A percentile compares a stretch with the other conserved stretches of the same genome.
phyloP scores from a whole-genome alignment of 495 filamentous ascomycete genomes.

The Xylaria intraflava region DNA sequence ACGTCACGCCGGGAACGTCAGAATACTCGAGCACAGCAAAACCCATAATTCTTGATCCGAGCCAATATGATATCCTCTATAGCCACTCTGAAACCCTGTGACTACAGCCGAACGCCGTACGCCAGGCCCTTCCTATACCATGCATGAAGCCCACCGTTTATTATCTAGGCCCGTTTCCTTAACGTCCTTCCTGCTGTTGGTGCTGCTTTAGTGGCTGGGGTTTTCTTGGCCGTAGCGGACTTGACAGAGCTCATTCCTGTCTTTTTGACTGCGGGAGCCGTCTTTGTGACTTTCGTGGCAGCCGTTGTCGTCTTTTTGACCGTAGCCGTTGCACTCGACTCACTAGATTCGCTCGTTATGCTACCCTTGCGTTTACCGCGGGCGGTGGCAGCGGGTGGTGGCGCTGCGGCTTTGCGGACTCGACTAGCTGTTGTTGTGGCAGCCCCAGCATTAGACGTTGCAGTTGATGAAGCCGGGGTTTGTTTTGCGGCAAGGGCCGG shows the following conservation, averaged over 20 bases:
- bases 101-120: slow-evolving; percentile 4
- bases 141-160: not conserved
- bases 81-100: not conserved
- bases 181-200: slow-evolving; percentile 37
- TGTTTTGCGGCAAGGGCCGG: slow-evolving; percentile 43
- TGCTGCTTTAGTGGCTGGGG: slow-evolving; percentile 28
- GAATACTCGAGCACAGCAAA: slow-evolving; percentile 6
- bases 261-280: slow-evolving; percentile 27
- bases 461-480: slow-evolving; percentile 37
- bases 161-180: slow-evolving; percentile 41
- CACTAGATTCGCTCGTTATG: slow-evolving; percentile 42
- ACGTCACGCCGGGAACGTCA: slow-evolving; percentile 5
- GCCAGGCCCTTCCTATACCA: slow-evolving; percentile 1
- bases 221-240: slow-evolving; percentile 34
- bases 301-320: slow-evolving; percentile 29
- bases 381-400: slow-evolving; percentile 28
- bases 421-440: slow-evolving; percentile 27
- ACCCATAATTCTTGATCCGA: slow-evolving; percentile 5
- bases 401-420: slow-evolving; percentile 30
- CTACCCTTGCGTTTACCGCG: slow-evolving; percentile 42
- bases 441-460: slow-evolving; percentile 25
- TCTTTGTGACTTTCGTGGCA: slow-evolving; percentile 33
- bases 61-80: not conserved
- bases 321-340: slow-evolving; percentile 41
- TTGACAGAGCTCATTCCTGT: slow-evolving; percentile 40